Base-by-base conservation (phyloP, 2,329 filamentous ascomycete genomes). In the Diaporthe amygdali region DNA sequence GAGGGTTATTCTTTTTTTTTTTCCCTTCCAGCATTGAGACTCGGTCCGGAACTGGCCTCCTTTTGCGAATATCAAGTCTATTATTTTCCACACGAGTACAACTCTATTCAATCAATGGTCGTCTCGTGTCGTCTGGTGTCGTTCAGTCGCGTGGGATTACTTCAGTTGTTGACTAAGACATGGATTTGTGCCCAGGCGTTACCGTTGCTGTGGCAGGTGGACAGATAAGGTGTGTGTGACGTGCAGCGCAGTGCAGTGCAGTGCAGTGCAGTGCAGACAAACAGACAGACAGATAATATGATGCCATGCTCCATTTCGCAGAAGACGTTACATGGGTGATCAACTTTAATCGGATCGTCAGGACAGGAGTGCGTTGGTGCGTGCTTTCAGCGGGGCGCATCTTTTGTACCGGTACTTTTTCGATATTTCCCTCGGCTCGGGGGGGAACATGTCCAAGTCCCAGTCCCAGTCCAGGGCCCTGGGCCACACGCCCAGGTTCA, bases 261-360 rank as follows among this genome's bases (percentile, higher is more conserved):
- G 55, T 56, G 52, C 52, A 56, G 20, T 39, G 37, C 37, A 32
- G 15, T 30, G 27, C 49, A 14, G 55, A 32, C 52, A 56, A 12
- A 3, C 5, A 34, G 20, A 37, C 37, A 30, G 41, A 17, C 12
- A 46, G 20, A 47, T 27, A 63, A n/a, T 34, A 30, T 64, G 59
- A 64, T 64, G 59, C 30, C 14, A 47, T 49, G 44, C 47, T 49
- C 44, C 44, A 64, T 64, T 64, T 64, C 20, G 41, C 27, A 49
- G n/a, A 64, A 49, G 44, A 64, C 59, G 59, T 64, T 64, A 37
- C 59, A 64, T 49, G 59, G 59, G 59, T 64, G 44, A 49, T 64
- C 44, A 64, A 64, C 59, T 64, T 46, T 64, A 64, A 64, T 64
- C 59, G 41, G 59, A 64, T 64, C 59, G 59, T 49, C 59, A 64